phyloP scores from a whole-genome alignment of 306 rosid species.

The Oxytropis ochrocephala region DNA sequence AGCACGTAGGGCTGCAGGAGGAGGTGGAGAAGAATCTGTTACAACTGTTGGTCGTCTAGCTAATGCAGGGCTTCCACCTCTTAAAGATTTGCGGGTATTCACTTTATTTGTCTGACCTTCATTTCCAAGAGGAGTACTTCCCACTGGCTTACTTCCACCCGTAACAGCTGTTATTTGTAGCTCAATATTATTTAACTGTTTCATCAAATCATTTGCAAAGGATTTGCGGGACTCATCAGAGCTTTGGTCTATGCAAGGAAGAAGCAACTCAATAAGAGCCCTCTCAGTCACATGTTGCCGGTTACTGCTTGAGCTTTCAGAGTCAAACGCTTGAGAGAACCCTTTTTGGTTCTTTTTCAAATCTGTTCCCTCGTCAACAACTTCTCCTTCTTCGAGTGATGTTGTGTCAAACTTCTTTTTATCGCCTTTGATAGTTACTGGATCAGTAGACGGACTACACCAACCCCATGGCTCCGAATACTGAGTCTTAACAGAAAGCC shows the following conservation, averaged over 20 bases:
- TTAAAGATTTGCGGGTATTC: conserved; percentile 58
- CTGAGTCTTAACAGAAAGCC: conserved; percentile 60
- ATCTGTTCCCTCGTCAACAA: conserved; percentile 70
- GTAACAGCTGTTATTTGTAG: conserved; percentile 62
- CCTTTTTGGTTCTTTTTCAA: conserved; percentile 43
- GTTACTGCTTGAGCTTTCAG: conserved; percentile 37
- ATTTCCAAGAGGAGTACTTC: conserved; percentile 52
- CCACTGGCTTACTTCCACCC: conserved; percentile 65
- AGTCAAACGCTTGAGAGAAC: conserved; percentile 36
- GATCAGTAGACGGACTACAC: conserved; percentile 50
- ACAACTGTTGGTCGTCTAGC: conserved; percentile 52
- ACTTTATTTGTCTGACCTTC: conserved; percentile 76
- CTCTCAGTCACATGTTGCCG: conserved; percentile 74
- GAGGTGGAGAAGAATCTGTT: conserved; percentile 57
- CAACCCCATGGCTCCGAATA: conserved; percentile 97
- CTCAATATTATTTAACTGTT: conserved; percentile 77
- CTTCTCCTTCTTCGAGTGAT: conserved; percentile 94
- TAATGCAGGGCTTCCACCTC: conserved; percentile 79
- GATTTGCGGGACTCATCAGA: conserved; percentile 76
- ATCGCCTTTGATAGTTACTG: conserved; percentile 36
- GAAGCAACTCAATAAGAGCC: conserved; percentile 78
- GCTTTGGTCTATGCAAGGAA: conserved; percentile 91
- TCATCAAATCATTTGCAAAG: conserved; percentile 79
- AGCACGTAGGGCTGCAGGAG: conserved; percentile 76
- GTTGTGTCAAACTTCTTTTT: conserved; percentile 57